Evolutionary conservation across 768 basidiomycete genomes (phyloP).

Genomic region (Chalciporus pseudorubinellus): DNA sequence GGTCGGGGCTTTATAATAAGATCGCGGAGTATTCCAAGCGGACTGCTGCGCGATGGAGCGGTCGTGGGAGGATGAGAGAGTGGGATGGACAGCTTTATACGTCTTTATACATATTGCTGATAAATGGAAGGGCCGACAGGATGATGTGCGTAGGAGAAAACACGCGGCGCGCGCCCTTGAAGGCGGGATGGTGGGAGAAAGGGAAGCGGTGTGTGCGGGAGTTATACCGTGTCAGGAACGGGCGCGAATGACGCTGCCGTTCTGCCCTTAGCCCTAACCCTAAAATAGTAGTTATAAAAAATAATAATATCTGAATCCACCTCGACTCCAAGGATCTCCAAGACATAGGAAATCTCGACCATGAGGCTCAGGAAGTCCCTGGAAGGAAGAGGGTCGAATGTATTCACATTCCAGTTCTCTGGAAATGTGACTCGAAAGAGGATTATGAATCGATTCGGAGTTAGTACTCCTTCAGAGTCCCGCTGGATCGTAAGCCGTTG

Average conservation of each 20-base stretch:
- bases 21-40: too few relatives aligned
- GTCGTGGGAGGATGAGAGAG: too few relatives aligned
- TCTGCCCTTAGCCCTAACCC: constrained; percentile 33
- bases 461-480: not conserved
- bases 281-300: constrained; percentile 9
- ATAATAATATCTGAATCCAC: not conserved
- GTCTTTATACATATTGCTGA: too few relatives aligned
- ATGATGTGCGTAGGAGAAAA: constrained; percentile 11
- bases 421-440: too few relatives aligned
- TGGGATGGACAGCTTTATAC: too few relatives aligned
- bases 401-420: too few relatives aligned
- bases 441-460: constrained; percentile 12
- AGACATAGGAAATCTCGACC: not conserved
- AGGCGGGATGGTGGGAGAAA: not conserved
- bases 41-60: too few relatives aligned
- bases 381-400: not conserved
- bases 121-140: too few relatives aligned
- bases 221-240: too few relatives aligned
- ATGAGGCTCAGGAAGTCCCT: not conserved
- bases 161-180: constrained; percentile 17
- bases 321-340: not conserved
- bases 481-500: constrained; percentile 13
- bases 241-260: too few relatives aligned
- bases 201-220: too few relatives aligned
- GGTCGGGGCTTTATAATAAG: not conserved